Percentiles rank a stretch among this genome's conserved stretches.
Evolutionary conservation across 345 rosid genomes (phyloP).

Genomic region (Bruguiera parviflora): DNA sequence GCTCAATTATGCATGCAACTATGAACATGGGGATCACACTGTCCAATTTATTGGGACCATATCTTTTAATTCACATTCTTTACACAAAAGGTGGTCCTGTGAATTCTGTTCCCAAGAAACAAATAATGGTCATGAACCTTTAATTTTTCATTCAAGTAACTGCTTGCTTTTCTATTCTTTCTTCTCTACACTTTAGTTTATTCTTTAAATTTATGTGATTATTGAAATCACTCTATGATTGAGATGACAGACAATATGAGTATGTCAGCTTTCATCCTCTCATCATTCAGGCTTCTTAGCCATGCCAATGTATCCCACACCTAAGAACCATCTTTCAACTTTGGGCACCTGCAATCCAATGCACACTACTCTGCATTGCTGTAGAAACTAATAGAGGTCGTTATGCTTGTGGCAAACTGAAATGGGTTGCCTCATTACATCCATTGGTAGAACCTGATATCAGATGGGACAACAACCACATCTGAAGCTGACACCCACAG

Average conservation of each 20-base stretch:
- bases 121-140: too few species aligned
- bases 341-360: constrained; percentile 30
- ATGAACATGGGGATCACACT: too few species aligned
- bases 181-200: too few species aligned
- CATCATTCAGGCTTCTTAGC: constrained; percentile 25
- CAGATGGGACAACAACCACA: constrained; percentile 28
- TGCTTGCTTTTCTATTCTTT: too few species aligned
- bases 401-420: constrained; percentile 19
- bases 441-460: constrained; percentile 33
- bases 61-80: too few species aligned
- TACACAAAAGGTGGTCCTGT: too few species aligned
- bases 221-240: neutral
- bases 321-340: constrained; percentile 24
- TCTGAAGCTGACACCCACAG: constrained; percentile 34
- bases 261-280: constrained; percentile 22
- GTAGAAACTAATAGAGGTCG: constrained; percentile 25
- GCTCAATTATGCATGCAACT: too few species aligned
- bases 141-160: too few species aligned
- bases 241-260: constrained; percentile 19
- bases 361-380: constrained; percentile 22
- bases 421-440: constrained; percentile 36
- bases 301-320: constrained; percentile 33
- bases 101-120: too few species aligned
- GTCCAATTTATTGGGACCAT: too few species aligned
- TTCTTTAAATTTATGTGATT: too few species aligned